Evolutionary conservation across 2,329 filamentous ascomycete genomes (phyloP), one percentile per base, ranked within the genome.

Genomic region (Beauveria bassiana): DNA sequence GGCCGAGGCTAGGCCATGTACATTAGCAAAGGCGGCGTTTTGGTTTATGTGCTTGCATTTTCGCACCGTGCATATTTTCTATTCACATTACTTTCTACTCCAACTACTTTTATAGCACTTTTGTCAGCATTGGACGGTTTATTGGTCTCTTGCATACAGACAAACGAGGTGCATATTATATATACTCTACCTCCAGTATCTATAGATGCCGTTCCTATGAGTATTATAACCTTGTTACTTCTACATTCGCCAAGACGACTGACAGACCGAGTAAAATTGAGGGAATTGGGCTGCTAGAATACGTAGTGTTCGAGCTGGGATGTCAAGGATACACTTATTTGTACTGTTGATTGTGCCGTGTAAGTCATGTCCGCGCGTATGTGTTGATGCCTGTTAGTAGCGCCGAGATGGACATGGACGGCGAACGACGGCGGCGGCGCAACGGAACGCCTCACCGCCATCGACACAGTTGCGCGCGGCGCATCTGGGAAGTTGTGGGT

Each of bases 1-100:
- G 46, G 47, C 46, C 57, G 8, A 59, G 22, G 10, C 22, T 24
- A 22, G 57, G 46, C 57, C 18, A 18, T 59, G 57, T 59, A 59
- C 38, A 51, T 28, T 59, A 51, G 57, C 47, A 59, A 50, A 38
- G 20, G 14, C 20, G 55, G 55, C 28, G 55, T n/a, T 58, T 47
- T 43, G 34, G 34, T 47, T 26, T 57, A 8, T 8, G 16, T 28
- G 24, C 14, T 47, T 24, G 42, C 26, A 57, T 57, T 34, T 18
- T 18, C 8, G 34, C 51, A 42, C 3, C 12, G 9, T 34, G 52
- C 52, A 31, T 55, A 5, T 16, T 24, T 24, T 47, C 20, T 54
- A 7, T 6, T 28, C 5, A 10, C 6, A 24, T 53, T 53, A 14
- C 31, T 38, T 50, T 14, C 20, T 47, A 24, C 22, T 47, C 24